These are phyloP conservation scores for Raphanus raphanistrum DNA, from an alignment of 345 rosid genomes.

Conservation along the genomic window DNA sequence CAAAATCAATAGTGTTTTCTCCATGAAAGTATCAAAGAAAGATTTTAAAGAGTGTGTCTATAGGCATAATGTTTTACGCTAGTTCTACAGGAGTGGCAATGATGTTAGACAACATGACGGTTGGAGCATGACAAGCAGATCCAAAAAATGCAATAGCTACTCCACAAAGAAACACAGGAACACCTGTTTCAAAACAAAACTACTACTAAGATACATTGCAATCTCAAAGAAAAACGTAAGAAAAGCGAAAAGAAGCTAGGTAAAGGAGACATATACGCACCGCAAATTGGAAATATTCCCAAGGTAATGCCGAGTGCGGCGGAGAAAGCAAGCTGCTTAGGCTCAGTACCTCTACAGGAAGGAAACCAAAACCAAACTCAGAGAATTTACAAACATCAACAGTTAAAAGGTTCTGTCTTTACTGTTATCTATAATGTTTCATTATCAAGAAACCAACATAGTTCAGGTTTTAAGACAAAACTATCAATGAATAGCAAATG, in stretches of 20 bases:
- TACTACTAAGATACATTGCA: slow-evolving; percentile 13
- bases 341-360: slow-evolving; percentile 71
- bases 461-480: neutral
- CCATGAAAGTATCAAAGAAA: neutral
- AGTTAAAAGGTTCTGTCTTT: neutral
- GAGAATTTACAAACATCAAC: neutral
- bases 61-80: slow-evolving; percentile 49
- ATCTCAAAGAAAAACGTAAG: slow-evolving; percentile 2
- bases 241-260: too few species aligned
- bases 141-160: slow-evolving; percentile 79
- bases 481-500: slow-evolving; percentile 1
- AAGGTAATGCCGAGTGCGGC: slow-evolving; percentile 80
- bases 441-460: slow-evolving; percentile 16
- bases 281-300: slow-evolving; percentile 88
- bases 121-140: slow-evolving; percentile 78
- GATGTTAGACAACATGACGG: slow-evolving; percentile 81
- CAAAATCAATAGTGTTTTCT: neutral
- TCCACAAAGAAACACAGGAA: slow-evolving; percentile 87
- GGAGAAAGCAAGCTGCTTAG: slow-evolving; percentile 88
- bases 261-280: slow-evolving; percentile 39
- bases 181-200: slow-evolving; percentile 47
- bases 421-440: neutral
- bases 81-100: slow-evolving; percentile 83
- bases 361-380: slow-evolving; percentile 12
- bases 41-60: neutral